These are phyloP conservation scores for Pseudoneurospora amorphoporcata DNA, from an alignment of 495 filamentous ascomycete species.

Conservation along the genomic window DNA sequence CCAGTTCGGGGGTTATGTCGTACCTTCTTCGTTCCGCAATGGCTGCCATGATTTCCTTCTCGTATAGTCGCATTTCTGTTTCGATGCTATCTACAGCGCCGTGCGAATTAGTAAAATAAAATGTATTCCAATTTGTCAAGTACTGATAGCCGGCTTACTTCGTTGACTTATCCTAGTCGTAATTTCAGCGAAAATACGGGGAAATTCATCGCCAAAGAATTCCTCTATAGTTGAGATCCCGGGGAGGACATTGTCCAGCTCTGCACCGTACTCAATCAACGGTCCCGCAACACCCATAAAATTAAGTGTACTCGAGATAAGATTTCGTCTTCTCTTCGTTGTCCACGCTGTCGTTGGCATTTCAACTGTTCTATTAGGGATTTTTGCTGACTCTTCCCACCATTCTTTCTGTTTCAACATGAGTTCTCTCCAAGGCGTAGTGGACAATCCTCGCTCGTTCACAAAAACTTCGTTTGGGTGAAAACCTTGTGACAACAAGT, in stretches of 20 bases:
- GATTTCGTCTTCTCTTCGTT: no score
- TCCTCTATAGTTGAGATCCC: not conserved
- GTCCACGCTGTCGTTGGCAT: no score
- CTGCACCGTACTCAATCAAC: not conserved
- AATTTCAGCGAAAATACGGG: not conserved
- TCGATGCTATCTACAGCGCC: rapidly evolving
- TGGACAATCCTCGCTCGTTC: not conserved
- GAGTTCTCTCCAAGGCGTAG: not conserved
- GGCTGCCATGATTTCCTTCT: not conserved
- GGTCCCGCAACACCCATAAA: no score
- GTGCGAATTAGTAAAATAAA: not conserved
- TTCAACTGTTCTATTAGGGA: no score
- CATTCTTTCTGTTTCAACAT: not conserved
- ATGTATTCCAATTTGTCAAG: not conserved
- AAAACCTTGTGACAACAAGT: not conserved
- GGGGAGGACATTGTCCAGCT: not conserved
- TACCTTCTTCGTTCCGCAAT: not conserved
- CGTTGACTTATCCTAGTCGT: no score
- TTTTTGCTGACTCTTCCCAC: no score
- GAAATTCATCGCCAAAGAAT: not conserved
- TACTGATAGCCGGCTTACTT: not conserved
- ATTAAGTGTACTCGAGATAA: no score
- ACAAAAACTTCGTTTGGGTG: not conserved
- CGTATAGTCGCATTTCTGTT: not conserved
- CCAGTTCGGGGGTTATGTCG: not conserved